Conservation (phyloP, 176 grass and related monocot species). For the Triticum turgidum region DNA sequence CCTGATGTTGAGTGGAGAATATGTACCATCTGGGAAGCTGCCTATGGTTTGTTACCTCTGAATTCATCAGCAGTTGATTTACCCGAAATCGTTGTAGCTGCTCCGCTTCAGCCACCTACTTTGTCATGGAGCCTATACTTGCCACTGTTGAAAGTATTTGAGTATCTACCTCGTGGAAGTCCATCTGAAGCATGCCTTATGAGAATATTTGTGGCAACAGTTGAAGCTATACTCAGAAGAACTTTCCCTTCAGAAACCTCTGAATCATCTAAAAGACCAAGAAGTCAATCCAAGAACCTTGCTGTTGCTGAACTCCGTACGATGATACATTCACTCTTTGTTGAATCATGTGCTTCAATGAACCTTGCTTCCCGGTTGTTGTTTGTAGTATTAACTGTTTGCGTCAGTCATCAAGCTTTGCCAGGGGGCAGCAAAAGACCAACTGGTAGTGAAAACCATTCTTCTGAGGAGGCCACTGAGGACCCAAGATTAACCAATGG, state of each 20-base stretch:
- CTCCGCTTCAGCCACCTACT: conserved; percentile 94
- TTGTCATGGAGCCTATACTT: conserved; percentile 93
- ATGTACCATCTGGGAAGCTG: conserved; percentile 99
- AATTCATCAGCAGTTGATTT: conserved; percentile 97
- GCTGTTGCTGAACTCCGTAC: conserved; percentile 95
- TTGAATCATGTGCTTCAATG: conserved; percentile 96
- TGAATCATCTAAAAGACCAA: conserved; percentile 64
- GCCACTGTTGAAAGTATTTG: conserved; percentile 89
- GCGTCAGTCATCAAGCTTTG: conserved; percentile 92
- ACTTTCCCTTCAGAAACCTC: conserved; percentile 73
- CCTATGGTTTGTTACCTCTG: conserved; percentile 93
- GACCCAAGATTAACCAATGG: conserved; percentile 62
- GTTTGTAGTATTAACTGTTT: conserved; percentile 92
- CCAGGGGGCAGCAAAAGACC: conserved; percentile 97
- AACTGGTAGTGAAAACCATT: conserved; percentile 72
- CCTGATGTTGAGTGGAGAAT: conserved; percentile 99
- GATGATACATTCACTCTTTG: conserved; percentile 95
- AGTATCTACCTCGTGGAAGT: conserved; percentile 95
- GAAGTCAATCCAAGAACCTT: conserved; percentile 71
- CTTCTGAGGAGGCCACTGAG: conserved; percentile 54
- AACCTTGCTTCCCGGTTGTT: conserved; percentile 88
- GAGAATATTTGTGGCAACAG: conserved; percentile 99
- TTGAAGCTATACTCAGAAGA: conserved; percentile 95
- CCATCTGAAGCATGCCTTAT: conserved; percentile 97
- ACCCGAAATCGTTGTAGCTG: conserved; percentile 92